Evolutionary conservation across 495 filamentous ascomycete genomes (phyloP).

Genomic region (Penicillium cataractarum): DNA sequence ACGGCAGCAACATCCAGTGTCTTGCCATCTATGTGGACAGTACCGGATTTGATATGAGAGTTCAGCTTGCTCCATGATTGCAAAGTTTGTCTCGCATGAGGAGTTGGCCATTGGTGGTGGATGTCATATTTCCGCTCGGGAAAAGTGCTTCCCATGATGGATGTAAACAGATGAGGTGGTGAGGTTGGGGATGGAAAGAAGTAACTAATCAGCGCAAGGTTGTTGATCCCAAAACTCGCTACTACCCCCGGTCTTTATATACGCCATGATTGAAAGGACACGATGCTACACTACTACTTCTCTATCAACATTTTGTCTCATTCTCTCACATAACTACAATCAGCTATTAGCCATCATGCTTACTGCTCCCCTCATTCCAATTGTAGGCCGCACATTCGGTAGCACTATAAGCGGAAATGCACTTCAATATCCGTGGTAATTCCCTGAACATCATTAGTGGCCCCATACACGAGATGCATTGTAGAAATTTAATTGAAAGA

Average conservation of each 20-base stretch:
- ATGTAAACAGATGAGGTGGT: neutral
- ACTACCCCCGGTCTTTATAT: neutral
- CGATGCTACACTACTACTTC: neutral
- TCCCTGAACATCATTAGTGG: neutral
- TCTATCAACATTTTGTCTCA: neutral
- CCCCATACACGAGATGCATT: neutral
- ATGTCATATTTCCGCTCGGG: constrained; percentile 1
- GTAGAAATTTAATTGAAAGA: neutral
- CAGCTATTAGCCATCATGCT: neutral
- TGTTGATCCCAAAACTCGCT: neutral
- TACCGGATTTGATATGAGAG: neutral
- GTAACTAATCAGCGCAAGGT: neutral
- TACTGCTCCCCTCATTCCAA: neutral
- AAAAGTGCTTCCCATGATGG: constrained; percentile 1
- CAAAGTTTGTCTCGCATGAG: neutral
- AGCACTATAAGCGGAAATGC: neutral
- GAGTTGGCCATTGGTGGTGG: neutral
- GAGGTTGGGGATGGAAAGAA: neutral
- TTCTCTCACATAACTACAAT: neutral
- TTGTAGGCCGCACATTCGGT: too few relatives aligned
- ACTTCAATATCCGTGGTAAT: neutral
- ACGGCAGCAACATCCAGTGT: neutral
- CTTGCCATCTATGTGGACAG: neutral
- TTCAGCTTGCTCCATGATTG: neutral
- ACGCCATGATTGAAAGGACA: neutral